phyloP scores from a whole-genome alignment of 768 basidiomycete species.

The Auricularia sp. region DNA sequence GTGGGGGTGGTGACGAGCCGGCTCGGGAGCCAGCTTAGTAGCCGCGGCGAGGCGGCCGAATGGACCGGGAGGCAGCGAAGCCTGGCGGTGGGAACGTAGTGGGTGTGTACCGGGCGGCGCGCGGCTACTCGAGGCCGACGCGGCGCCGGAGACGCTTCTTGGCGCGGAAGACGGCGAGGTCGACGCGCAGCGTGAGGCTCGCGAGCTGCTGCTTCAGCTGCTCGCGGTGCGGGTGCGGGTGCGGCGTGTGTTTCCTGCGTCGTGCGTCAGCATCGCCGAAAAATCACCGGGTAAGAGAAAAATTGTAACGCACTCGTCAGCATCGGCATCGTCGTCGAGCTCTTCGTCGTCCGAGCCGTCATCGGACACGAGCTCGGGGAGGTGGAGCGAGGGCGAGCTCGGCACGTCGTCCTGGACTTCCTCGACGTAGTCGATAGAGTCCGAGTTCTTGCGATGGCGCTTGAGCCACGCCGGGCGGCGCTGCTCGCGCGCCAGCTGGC shows the following conservation, averaged over 20 bases:
- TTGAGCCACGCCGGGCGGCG: not conserved
- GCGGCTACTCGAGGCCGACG: not conserved
- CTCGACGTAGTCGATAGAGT: not conserved
- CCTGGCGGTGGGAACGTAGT: no score
- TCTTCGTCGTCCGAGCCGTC: not conserved
- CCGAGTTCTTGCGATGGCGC: not conserved
- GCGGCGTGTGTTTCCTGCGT: not conserved
- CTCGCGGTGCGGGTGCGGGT: not conserved
- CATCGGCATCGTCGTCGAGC: not conserved
- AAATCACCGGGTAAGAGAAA: not conserved
- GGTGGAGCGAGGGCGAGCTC: not conserved
- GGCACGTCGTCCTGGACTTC: not conserved
- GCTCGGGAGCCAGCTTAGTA: no score
- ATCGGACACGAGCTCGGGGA: not conserved
- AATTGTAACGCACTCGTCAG: not conserved
- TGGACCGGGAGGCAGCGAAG: no score
- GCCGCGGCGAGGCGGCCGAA: no score
- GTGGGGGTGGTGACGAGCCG: no score
- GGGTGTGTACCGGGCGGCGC: no score
- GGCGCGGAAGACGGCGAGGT: slow-evolving; percentile 3
- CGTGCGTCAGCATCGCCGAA: not conserved
- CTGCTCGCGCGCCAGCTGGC: not conserved
- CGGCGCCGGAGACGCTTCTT: not conserved
- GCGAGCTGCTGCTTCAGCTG: not conserved
- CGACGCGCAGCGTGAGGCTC: slow-evolving; percentile 1